Base-by-base conservation (phyloP, 2,329 filamentous ascomycete genomes). In the Septoria linicola region DNA sequence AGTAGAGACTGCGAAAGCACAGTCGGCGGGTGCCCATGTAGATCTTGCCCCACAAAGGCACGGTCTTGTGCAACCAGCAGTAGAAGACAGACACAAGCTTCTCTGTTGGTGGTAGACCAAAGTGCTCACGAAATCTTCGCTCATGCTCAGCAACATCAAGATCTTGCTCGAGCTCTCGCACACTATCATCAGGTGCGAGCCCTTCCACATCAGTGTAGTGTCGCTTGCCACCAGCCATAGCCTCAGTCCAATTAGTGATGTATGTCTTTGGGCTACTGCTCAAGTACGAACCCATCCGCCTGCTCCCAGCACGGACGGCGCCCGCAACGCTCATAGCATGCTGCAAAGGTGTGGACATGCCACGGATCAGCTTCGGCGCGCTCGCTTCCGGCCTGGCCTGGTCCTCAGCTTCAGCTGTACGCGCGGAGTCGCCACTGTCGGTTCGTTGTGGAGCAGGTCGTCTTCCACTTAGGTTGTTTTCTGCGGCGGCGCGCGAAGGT, bases 251-350 rank as follows among this genome's bases (percentile, higher is more conserved):
- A 69, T 96, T 97, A 66, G 95, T 91, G 25, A 96, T 86, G 66
- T 97, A 97, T 1, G 89, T 90, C 84, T 96, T 95, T 0, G 92
- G 95, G 68, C 96, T 91, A 0, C 86, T 89, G 5, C 92, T 88
- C 39, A 97, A 73, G 53, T 65, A 66, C 4, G 66, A 67, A 5
- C 64, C 57, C 83, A 97, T 88, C 27, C 83, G 83, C 60, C 88
- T 87, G 17, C 89, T 86, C 66, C 89, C 93, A 1, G 84, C 75
- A 11, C 55, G 57, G 2, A 61, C 59, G 21, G 55, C 53, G 27
- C 51, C 57, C 16, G 59, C 59, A 2, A 61, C 57, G 14, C 49
- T 52, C 36, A 55, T 55, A 23, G 54, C 58, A 16, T 57, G 50
- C 44, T 58, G 54, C 2, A 60, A 37, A 8, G 56, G 58, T 4